phyloP scores from a whole-genome alignment of 2,329 filamentous ascomycete species.

The Daldinia eschscholtzii region DNA sequence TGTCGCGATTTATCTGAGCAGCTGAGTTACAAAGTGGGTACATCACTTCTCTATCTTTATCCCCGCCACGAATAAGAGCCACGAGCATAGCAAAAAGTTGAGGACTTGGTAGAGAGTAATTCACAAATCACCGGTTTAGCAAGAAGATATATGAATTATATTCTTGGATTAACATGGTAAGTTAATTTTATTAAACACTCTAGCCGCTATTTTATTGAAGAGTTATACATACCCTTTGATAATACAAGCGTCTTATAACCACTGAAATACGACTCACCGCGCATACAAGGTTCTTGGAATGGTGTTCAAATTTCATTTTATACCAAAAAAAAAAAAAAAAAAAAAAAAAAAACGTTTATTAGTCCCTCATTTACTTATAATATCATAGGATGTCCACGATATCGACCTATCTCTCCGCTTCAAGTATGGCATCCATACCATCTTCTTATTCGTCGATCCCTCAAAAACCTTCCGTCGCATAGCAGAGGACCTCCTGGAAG shows the following conservation, averaged over 20 bases:
- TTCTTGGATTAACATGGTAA: constrained; percentile 34
- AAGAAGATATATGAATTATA: neutral
- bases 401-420: constrained; percentile 71
- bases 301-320: neutral
- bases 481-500: constrained; percentile 68
- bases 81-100: neutral
- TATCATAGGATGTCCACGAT: constrained; percentile 45
- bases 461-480: constrained; percentile 68
- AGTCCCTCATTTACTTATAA: constrained; percentile 31
- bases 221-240: neutral
- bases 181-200: constrained; percentile 1
- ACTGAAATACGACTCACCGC: neutral
- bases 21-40: constrained; percentile 1
- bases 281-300: neutral
- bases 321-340: too few relatives aligned
- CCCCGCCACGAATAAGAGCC: neutral
- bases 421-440: constrained; percentile 78
- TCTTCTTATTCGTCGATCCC: constrained; percentile 75
- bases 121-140: neutral
- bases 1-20: constrained; percentile 32
- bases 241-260: neutral
- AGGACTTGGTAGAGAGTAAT: neutral
- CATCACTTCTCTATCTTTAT: constrained; percentile 5
- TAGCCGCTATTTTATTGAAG: neutral
- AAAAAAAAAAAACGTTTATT: too few relatives aligned